These are phyloP conservation scores for Eucalyptus regnans DNA, from an alignment of 345 rosid genomes.

Conservation along the genomic window DNA sequence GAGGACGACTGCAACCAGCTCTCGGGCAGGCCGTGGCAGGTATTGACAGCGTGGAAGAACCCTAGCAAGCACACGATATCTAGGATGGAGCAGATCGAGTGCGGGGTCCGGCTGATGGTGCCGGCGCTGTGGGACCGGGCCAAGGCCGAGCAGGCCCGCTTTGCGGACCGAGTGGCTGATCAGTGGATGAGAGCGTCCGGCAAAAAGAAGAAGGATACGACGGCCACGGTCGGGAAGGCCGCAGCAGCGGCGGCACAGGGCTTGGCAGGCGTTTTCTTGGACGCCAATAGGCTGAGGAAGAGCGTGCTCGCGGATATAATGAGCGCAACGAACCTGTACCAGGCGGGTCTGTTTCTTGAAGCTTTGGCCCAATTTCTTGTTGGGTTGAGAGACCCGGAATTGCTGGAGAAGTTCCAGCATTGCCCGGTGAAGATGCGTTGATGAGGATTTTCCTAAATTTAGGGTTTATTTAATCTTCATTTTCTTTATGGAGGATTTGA, in stretches of 20 bases:
- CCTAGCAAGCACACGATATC: constrained; percentile 22
- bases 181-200: constrained; percentile 21
- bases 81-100: constrained; percentile 63
- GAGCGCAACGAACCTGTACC: constrained; percentile 39
- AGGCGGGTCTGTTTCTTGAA: constrained; percentile 80
- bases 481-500: neutral
- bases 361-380: constrained; percentile 67
- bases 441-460: neutral
- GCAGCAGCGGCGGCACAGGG: constrained; percentile 32
- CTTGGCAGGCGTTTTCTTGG: constrained; percentile 44
- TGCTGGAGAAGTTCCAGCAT: constrained; percentile 24
- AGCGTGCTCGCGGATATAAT: constrained; percentile 63
- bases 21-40: constrained; percentile 22
- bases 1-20: neutral
- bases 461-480: neutral
- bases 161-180: constrained; percentile 31
- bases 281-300: constrained; percentile 61
- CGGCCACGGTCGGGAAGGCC: neutral
- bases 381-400: constrained; percentile 48
- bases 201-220: neutral
- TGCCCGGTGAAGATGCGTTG: neutral
- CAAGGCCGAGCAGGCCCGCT: constrained; percentile 31
- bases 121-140: constrained; percentile 39
- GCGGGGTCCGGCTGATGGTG: constrained; percentile 71
- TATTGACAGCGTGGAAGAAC: constrained; percentile 50